These are phyloP conservation scores for Hydnum rufescens DNA, from an alignment of 768 basidiomycete genomes.

Conservation along the genomic window DNA sequence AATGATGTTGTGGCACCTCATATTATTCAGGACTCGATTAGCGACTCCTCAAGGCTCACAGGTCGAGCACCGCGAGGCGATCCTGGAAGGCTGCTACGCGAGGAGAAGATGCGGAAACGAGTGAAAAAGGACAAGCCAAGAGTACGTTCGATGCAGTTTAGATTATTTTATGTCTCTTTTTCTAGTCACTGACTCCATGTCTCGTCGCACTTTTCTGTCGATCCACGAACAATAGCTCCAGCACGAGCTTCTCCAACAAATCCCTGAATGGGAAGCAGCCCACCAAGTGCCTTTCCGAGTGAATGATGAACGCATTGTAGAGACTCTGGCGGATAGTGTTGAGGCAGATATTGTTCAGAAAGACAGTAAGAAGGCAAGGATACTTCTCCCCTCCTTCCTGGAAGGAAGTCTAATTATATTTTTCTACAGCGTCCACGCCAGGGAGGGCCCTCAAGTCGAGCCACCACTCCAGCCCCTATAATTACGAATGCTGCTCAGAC, in stretches of 20 bases:
- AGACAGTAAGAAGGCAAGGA: background rate
- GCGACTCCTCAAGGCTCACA: constrained; percentile 62
- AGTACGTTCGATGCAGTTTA: constrained; percentile 27
- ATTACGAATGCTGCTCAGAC: background rate
- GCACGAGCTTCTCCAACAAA: constrained; percentile 54
- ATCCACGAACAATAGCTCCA: constrained; percentile 40
- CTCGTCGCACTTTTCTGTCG: constrained; percentile 1
- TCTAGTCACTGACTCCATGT: background rate
- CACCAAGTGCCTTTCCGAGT: constrained; percentile 61
- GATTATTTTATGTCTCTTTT: background rate
- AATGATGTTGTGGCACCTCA: background rate
- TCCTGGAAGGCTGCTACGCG: constrained; percentile 68
- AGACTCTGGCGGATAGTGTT: constrained; percentile 51
- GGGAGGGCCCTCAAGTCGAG: background rate
- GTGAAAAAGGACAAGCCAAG: constrained; percentile 84
- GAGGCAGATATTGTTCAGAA: constrained; percentile 22
- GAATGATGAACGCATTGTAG: constrained; percentile 63
- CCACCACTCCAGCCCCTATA: background rate
- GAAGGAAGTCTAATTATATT: background rate
- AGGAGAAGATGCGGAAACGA: constrained; percentile 94
- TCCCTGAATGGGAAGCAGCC: constrained; percentile 76
- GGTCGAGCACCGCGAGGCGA: constrained; percentile 67
- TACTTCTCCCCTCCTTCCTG: background rate
- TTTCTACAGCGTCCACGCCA: background rate
- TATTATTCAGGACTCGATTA: constrained; percentile 37